A percentile compares a stretch with the other conserved stretches of the same genome.
Evolutionary conservation across 257 asterid genomes (phyloP).

Genomic region (Anisodus tanguticus): DNA sequence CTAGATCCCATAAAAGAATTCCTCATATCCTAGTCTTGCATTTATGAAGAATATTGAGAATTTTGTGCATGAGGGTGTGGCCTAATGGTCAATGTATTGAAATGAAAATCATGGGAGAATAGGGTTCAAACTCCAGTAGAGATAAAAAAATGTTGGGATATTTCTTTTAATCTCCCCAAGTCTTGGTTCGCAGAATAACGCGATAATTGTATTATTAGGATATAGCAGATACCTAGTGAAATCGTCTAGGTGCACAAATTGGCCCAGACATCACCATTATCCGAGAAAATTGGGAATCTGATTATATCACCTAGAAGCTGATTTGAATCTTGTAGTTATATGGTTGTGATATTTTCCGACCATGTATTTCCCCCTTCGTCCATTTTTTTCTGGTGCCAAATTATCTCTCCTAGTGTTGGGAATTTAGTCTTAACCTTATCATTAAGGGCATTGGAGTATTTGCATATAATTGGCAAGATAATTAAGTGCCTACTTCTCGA

Average conservation of each 20-base stretch:
- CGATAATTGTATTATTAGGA: neutral
- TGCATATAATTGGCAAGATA: neutral
- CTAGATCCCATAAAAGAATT: neutral
- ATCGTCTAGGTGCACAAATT: neutral
- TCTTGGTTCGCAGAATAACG: neutral
- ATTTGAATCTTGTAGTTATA: neutral
- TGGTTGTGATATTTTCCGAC: neutral
- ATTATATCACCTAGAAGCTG: neutral
- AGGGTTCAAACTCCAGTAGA: neutral
- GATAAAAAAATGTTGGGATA: neutral
- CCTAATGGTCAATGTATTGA: neutral
- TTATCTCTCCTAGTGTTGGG: neutral
- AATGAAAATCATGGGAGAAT: neutral
- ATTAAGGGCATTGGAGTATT: neutral
- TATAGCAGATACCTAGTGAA: neutral
- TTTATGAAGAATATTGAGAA: neutral
- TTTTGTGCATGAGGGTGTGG: too few relatives aligned
- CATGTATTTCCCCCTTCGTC: neutral
- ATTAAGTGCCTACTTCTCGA: neutral
- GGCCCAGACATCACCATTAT: neutral
- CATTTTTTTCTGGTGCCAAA: neutral
- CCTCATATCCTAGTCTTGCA: neutral
- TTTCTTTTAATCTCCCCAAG: neutral
- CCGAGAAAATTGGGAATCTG: neutral
- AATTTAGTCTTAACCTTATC: neutral